Conservation (phyloP, 129 eudicot genomes). For the Ambrosia trifida region DNA sequence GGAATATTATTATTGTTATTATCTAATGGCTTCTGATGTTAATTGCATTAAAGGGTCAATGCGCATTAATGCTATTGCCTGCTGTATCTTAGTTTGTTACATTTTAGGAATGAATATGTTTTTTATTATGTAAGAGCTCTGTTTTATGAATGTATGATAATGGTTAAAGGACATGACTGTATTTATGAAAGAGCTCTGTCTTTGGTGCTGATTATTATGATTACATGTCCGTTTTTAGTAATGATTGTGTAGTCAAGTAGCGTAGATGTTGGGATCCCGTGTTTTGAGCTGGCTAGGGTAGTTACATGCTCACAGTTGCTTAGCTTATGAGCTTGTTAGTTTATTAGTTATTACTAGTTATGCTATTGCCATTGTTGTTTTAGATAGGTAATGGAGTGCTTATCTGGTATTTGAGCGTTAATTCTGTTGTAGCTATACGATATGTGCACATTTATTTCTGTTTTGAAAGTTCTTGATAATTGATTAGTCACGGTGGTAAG, state of each 20-base stretch:
- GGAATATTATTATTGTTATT: background rate
- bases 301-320: background rate
- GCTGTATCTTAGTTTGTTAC: constrained; percentile 18
- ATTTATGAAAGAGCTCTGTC: background rate
- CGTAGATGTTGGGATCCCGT: background rate
- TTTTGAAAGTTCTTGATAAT: constrained; percentile 7
- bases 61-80: constrained; percentile 19
- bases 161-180: background rate
- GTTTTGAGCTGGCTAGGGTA: background rate
- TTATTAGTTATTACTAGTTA: background rate
- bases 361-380: background rate
- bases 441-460: background rate
- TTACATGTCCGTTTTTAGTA: background rate
- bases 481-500: background rate
- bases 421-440: background rate
- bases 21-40: background rate
- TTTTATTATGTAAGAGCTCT: background rate
- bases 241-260: background rate
- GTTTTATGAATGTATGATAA: background rate
- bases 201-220: background rate
- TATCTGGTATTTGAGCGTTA: background rate
- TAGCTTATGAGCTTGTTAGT: background rate
- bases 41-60: constrained; percentile 13
- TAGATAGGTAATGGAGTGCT: background rate
- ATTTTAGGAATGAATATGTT: background rate